phyloP scores from a whole-genome alignment of 2,329 filamentous ascomycete species.

The Aureobasidium sp. region DNA sequence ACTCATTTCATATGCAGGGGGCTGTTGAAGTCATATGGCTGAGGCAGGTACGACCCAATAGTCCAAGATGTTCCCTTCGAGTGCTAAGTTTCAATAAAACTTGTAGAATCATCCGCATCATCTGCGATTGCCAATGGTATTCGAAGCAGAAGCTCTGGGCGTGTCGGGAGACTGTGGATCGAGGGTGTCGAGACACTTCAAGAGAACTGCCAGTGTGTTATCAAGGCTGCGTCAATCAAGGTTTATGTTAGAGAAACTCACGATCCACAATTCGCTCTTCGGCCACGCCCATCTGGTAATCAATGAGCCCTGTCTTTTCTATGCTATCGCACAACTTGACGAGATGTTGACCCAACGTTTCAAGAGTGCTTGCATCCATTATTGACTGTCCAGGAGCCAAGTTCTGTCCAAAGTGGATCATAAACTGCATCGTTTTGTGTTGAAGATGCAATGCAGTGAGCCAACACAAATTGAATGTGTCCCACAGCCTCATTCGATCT shows the following conservation, averaged over 20 bases:
- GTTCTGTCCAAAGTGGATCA: slow-evolving; percentile 52
- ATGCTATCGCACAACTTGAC: slow-evolving; percentile 77
- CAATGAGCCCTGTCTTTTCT: slow-evolving; percentile 86
- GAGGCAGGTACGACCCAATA: too few species aligned
- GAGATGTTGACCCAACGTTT: slow-evolving; percentile 75
- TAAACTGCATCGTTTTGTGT: slow-evolving; percentile 60
- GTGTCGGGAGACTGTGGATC: neutral
- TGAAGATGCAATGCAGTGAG: slow-evolving; percentile 75
- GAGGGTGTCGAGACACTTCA: slow-evolving; percentile 48
- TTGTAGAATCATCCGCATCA: neutral
- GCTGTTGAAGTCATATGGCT: too few species aligned
- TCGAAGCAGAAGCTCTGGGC: neutral
- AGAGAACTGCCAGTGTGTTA: slow-evolving; percentile 42
- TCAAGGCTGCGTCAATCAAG: slow-evolving; percentile 16
- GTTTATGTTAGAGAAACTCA: slow-evolving; percentile 43
- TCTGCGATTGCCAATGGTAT: neutral
- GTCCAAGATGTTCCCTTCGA: too few species aligned
- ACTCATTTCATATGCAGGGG: too few species aligned
- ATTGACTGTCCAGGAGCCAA: slow-evolving; percentile 53
- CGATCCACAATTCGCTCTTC: slow-evolving; percentile 84
- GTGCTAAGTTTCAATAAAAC: too few species aligned
- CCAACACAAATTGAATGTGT: slow-evolving; percentile 92
- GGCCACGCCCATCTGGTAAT: slow-evolving; percentile 95
- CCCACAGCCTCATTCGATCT: slow-evolving; percentile 80
- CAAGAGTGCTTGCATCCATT: slow-evolving; percentile 61